Percentiles rank a stretch among this genome's conserved stretches.
These are phyloP conservation scores for Mucor mucedo DNA, from an alignment of 371 early-diverging fungal genomes.

Conservation along the genomic window DNA sequence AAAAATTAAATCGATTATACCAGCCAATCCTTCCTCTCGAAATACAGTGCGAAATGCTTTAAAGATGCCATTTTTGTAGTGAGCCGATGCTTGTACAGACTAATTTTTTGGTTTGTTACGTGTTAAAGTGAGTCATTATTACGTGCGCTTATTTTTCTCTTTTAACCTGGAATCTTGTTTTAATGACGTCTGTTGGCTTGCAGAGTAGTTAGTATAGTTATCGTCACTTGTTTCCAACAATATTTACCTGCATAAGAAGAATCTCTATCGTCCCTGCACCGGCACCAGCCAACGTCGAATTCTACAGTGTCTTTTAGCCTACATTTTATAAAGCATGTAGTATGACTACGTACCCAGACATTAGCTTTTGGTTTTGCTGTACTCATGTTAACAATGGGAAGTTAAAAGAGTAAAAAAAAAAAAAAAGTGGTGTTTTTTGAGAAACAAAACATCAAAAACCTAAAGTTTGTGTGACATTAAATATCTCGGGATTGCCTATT, in stretches of 20 bases:
- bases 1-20: conserved; percentile 8
- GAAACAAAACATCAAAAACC: neutral
- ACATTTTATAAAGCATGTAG: neutral
- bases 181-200: conserved; percentile 52
- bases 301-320: conserved; percentile 3
- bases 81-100: conserved; percentile 37
- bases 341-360: neutral
- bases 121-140: neutral
- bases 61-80: conserved; percentile 43
- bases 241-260: conserved; percentile 33
- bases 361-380: conserved; percentile 16
- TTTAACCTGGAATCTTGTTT: conserved; percentile 49
- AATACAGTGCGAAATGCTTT: conserved; percentile 38
- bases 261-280: conserved; percentile 36
- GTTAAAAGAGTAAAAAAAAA: neutral
- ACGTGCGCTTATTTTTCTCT: neutral
- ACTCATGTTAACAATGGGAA: neutral
- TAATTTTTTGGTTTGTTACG: conserved; percentile 16
- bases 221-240: too few species aligned
- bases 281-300: conserved; percentile 38
- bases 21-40: conserved; percentile 36
- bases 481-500: too few species aligned
- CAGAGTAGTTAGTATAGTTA: neutral
- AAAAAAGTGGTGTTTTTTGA: neutral
- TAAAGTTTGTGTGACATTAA: too few species aligned